phyloP scores from a whole-genome alignment of 139 green algal genomes.

The Parachlorella kessleri region DNA sequence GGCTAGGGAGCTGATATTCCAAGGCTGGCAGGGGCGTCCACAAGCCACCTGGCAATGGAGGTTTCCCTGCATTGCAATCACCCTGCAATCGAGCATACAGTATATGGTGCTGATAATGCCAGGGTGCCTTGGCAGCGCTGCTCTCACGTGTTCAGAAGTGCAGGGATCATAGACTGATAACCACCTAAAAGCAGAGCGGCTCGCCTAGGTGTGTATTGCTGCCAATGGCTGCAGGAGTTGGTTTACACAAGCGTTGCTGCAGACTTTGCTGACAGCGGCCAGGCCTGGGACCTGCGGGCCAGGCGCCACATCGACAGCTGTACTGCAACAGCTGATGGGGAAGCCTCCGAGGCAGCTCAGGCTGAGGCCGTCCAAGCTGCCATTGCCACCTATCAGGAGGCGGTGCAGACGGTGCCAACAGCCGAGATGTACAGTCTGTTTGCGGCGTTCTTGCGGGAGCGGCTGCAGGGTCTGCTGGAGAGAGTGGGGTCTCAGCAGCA shows the following conservation, averaged over 20 bases:
- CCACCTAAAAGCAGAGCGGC: too few relatives aligned
- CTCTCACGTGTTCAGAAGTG: too few relatives aligned
- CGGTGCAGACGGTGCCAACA: slow-evolving; percentile 17
- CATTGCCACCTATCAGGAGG: slow-evolving; percentile 36
- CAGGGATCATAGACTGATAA: too few relatives aligned
- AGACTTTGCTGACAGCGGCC: slow-evolving; percentile 51
- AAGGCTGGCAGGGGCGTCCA: too few relatives aligned
- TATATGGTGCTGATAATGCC: too few relatives aligned
- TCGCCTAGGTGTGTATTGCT: too few relatives aligned
- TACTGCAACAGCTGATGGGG: too few relatives aligned
- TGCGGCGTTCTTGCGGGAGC: slow-evolving; percentile 41
- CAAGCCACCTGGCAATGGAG: too few relatives aligned
- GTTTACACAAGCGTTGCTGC: slow-evolving; percentile 54
- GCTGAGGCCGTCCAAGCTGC: slow-evolving; percentile 1
- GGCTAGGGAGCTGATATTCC: too few relatives aligned
- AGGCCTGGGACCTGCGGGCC: slow-evolving; percentile 64
- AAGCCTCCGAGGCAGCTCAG: neutral
- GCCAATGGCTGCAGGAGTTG: slow-evolving; percentile 8
- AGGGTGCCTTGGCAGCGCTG: too few relatives aligned
- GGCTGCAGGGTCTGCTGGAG: slow-evolving; percentile 13
- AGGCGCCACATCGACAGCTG: slow-evolving; percentile 16
- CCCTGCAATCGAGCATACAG: too few relatives aligned
- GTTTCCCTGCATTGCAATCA: too few relatives aligned
- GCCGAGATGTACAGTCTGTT: slow-evolving; percentile 42
- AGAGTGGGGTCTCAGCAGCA: neutral